Base-by-base conservation (phyloP, 352 stramenopile species). In the Stramenopiles sp. region DNA sequence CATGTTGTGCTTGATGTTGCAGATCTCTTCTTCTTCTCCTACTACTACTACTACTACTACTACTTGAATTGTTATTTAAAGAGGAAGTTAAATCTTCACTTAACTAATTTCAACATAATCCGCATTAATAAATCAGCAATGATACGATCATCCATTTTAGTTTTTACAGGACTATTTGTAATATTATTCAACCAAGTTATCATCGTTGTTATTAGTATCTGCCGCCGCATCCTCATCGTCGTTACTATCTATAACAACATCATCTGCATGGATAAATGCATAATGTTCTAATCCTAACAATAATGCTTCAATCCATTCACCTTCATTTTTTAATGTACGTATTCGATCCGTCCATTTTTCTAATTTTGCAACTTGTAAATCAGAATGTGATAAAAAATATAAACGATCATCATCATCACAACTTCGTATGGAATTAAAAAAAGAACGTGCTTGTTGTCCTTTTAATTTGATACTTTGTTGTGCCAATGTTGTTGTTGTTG, bases 21-120 rank as follows among this genome's bases (percentile, higher is more conserved):
- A 63, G 43, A 63, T 63, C 43, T 63, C 43, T 63, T 63, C 43
- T 63, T 63, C 43, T 63, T 63, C 43, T 63, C 43, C 43, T 63
- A 63, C 43, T 63, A 63, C 43, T 63, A 63, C 43, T 63, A 63
- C 43, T 63, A 63, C 43, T 63, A 63, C 43, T n/a, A n/a, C n/a
- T 63, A 63, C 43, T 63, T 63, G 43, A 18, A 63, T 63, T 63
- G 25, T 63, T 63, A 63, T 63, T 63, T 63, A 63, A 63, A 63
- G 43, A 63, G 43, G 43, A 63, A 63, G 43, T 63, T 63, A 63
- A 63, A 63, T 63, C 43, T 63, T 63, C 43, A 63, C 43, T 63
- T 63, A 63, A 63, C 43, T 63, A 63, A 63, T 63, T 63, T 63
- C 43, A 63, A 63, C 43, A 63, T 63, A 63, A 63, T 63, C 43